Conservation (phyloP, 805 yeast genomes). For the Candida ponderosae region DNA sequence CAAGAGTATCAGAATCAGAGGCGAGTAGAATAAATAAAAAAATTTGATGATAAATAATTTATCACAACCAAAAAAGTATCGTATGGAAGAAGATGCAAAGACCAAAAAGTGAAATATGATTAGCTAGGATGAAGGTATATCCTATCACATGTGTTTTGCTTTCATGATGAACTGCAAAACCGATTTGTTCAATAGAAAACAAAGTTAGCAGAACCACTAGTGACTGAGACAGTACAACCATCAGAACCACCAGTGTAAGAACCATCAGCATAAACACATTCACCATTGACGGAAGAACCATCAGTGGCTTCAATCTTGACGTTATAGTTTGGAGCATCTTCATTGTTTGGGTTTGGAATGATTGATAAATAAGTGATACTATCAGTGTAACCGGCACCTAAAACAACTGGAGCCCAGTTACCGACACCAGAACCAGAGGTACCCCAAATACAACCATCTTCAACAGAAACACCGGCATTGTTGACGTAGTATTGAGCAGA, state of each 20-base stretch:
- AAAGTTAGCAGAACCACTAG: slow-evolving; percentile 52
- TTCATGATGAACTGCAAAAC: too few species aligned
- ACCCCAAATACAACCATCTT: slow-evolving; percentile 74
- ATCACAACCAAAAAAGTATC: too few species aligned
- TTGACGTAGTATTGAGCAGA: slow-evolving; percentile 72
- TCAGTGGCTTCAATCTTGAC: slow-evolving; percentile 71
- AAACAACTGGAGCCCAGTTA: slow-evolving; percentile 71
- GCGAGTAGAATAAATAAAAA: too few species aligned
- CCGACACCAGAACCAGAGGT: slow-evolving; percentile 49
- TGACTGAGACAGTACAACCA: slow-evolving; percentile 73
- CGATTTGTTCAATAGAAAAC: slow-evolving; percentile 35
- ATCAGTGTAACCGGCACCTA: slow-evolving; percentile 83
- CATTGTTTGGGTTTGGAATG: slow-evolving; percentile 75
- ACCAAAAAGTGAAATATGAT: too few species aligned
- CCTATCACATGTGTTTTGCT: too few species aligned
- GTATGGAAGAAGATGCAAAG: too few species aligned
- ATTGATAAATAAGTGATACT: slow-evolving; percentile 64
- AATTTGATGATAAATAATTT: too few species aligned
- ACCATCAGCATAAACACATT: slow-evolving; percentile 77
- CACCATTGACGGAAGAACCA: slow-evolving; percentile 53
- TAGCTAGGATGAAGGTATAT: too few species aligned
- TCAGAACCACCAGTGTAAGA: slow-evolving; percentile 60
- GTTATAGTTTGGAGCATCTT: slow-evolving; percentile 46
- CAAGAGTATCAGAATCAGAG: too few species aligned
- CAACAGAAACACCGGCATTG: slow-evolving; percentile 63